phyloP scores from a whole-genome alignment of 352 stramenopile genomes.

The Phytophthora meadii region DNA sequence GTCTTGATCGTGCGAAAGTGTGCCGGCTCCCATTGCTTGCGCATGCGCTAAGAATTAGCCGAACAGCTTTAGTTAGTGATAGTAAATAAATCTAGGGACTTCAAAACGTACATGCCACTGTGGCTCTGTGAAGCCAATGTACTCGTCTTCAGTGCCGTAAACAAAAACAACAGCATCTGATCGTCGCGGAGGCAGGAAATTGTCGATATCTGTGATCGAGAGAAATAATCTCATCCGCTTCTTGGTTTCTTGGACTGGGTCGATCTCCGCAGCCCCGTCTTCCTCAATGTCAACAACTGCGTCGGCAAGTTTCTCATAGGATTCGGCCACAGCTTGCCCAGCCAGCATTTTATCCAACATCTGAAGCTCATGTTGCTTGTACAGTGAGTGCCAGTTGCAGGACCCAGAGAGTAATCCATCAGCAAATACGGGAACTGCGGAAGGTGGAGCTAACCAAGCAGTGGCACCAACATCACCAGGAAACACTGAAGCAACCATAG shows the following conservation, averaged over 20 bases:
- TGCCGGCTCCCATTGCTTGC: conserved; percentile 59
- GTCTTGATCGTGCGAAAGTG: conserved; percentile 73
- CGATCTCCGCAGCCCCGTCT: conserved; percentile 23
- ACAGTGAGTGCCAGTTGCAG: conserved; percentile 79
- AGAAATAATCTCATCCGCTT: conserved; percentile 81
- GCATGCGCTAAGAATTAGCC: conserved; percentile 45
- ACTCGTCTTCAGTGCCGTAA: conserved; percentile 79
- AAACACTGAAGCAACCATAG: conserved; percentile 79
- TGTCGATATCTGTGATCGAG: conserved; percentile 86
- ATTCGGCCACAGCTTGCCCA: conserved; percentile 39
- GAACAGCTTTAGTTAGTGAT: neutral
- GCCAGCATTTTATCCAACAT: conserved; percentile 77
- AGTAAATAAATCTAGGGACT: neutral
- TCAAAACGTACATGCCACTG: conserved; percentile 58
- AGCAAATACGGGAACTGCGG: conserved; percentile 73
- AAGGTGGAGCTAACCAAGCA: conserved; percentile 78
- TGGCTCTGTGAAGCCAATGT: conserved; percentile 66
- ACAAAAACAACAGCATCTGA: conserved; percentile 81
- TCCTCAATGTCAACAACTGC: neutral
- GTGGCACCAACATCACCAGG: conserved; percentile 69
- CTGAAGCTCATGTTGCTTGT: conserved; percentile 70
- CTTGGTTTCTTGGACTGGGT: conserved; percentile 74
- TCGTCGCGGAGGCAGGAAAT: conserved; percentile 69
- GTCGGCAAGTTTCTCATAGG: conserved; percentile 24
- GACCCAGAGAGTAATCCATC: conserved; percentile 78